Evolutionary conservation across 2,329 filamentous ascomycete species (phyloP), one percentile per base, ranked within the genome.

Genomic region (Colletotrichum chrysophilum): DNA sequence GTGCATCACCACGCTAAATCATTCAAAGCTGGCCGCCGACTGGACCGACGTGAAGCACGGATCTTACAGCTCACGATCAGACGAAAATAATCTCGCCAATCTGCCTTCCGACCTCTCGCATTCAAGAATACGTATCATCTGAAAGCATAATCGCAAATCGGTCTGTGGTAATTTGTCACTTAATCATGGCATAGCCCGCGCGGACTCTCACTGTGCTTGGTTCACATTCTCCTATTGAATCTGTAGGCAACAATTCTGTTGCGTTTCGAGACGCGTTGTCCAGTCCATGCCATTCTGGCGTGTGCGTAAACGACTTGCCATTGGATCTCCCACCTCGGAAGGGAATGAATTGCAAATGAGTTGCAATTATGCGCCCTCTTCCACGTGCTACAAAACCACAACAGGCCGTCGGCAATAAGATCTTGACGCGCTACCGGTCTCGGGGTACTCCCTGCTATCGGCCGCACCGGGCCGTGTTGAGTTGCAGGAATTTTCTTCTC

Each of bases 21-120:
- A 36, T 13, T 60, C 28, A 24, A 16, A 24, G 67, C 67, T 38
- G n/a, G 26, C 6, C 55, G 38, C 26, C 67, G 36, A 32, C 61
- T 43, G 61, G 58, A 62, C 67, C 38, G 13, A 16, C 48, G 34
- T 24, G 28, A 71, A 28, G 55, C 56, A 21, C 43, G n/a, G 43
- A 34, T 48, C 34, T 24, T 18, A 5, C 66, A 56, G 34, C 21
- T 38, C 26, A 24, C 26, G 28, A 68, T 72, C 69, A 21, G 69
- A 75, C 61, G 68, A 55, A 66, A 72, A 67, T 24, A 34, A 67
- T 60, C 56, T 67, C 72, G 72, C 61, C 36, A 71, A 71, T 64
- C 69, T 62, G 26, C 38, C 55, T 21, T 26, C 24, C 18, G 21
- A 18, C 55, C 21, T 61, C 13, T 67, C 38, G 26, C n/a, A 14